A percentile compares a stretch with the other conserved stretches of the same genome.
Evolutionary conservation across 371 early-diverging fungal species (phyloP).

Genomic region (Mortierella sp.): DNA sequence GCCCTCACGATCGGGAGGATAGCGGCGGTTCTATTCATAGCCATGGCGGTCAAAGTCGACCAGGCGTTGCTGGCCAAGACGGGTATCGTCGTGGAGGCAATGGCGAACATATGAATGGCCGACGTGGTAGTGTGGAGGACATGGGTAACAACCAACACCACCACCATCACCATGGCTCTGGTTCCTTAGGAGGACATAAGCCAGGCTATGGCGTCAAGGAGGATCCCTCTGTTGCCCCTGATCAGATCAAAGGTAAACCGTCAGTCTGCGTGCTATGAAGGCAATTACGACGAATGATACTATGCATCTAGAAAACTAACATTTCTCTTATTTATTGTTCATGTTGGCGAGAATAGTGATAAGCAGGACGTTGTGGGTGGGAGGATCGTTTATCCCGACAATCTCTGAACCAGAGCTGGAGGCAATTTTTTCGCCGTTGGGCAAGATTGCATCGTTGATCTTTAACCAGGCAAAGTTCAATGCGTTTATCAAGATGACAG

Average conservation of each 20-base stretch:
- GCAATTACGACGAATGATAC: no score
- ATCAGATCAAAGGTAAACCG: slow-evolving; percentile 54
- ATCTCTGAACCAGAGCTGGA: slow-evolving; percentile 62
- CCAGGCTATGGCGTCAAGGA: slow-evolving; percentile 27
- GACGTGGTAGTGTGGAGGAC: background rate
- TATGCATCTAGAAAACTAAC: background rate
- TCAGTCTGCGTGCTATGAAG: no score
- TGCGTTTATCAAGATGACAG: slow-evolving; percentile 70
- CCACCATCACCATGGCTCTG: background rate
- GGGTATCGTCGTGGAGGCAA: background rate
- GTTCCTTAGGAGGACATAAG: background rate
- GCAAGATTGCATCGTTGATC: slow-evolving; percentile 67
- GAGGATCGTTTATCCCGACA: slow-evolving; percentile 60
- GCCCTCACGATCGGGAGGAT: no score
- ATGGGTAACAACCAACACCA: background rate
- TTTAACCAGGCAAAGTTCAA: slow-evolving; percentile 71
- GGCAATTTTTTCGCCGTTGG: slow-evolving; percentile 60
- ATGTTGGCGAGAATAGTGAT: slow-evolving; percentile 54
- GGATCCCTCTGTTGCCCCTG: slow-evolving; percentile 37
- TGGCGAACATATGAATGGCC: background rate
- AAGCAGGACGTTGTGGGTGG: slow-evolving; percentile 72
- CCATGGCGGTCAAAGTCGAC: slow-evolving; percentile 8
- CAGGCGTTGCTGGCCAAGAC: background rate
- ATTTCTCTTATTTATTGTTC: background rate
- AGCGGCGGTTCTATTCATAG: background rate